Base-by-base conservation (phyloP, 768 basidiomycete species). In the Collybia mongolica region DNA sequence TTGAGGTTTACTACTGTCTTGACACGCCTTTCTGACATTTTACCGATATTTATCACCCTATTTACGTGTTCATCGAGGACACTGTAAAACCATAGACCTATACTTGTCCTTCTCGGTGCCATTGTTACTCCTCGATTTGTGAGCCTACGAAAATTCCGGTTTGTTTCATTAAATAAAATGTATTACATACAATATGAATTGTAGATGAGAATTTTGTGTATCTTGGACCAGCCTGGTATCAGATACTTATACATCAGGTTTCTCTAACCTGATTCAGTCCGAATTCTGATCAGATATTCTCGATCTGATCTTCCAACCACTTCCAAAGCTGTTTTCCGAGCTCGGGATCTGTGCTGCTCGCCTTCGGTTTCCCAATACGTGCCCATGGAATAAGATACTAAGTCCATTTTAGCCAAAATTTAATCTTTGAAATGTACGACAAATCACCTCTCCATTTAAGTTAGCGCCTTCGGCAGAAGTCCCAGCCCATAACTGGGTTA, bases 401-500 rank as follows among this genome's bases (percentile, higher is more conserved):
- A 2, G 45, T 9, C 15, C 19, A 47, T 14, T n/a, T 32, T 32
- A 32, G 32, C 32, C 9, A 2, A 9, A 3, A 32, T 11, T 36
- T 53, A 17, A 29, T 18, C 20, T 18, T n/a, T 15, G 8, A 26
- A 12, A 36, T 23, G n/a, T 5, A 19, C 32, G 14, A 14, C 14
- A 32, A 51, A 19, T n/a, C 56, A 77, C 80, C 66, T 80, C 74
- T 24, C 81, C 80, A 35, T 72, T 74, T 20, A 80, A 53, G 1
- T 55, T 50, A 3, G 59, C 67, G 4, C 70, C 77, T 22, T 71
- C 73, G 0, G 67, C 59, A 0, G 68, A 60, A 1, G 80, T 81
- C 3, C 75, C 81, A 8, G 76, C 81, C 51, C 70, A 82, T 0
- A 82, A 58, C 46, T 73, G 77, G 1, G 78, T 81, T 15, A 81